Conservation (phyloP, 352 stramenopile genomes). For the Thalassiosira hispida region DNA sequence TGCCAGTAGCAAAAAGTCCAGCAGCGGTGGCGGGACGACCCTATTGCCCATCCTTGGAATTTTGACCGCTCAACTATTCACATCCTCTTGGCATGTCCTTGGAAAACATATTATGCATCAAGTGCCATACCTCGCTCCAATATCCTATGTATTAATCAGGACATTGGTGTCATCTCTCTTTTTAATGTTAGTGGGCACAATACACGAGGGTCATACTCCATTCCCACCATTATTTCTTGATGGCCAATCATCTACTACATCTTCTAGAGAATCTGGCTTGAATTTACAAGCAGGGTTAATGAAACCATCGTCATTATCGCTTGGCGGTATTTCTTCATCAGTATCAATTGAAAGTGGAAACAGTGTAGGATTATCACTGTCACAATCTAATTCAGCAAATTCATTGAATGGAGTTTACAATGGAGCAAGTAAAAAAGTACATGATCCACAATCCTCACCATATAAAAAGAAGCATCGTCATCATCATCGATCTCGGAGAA, state of each 20-base stretch:
- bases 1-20: background rate
- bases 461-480: background rate
- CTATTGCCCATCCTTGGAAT: conserved; percentile 36
- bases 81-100: conserved; percentile 48
- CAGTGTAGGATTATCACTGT: conserved; percentile 19
- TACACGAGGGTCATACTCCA: conserved; percentile 30
- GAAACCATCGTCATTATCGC: conserved; percentile 10
- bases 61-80: conserved; percentile 35
- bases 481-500: conserved; percentile 26
- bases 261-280: background rate
- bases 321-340: conserved; percentile 11
- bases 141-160: conserved; percentile 40
- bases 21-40: background rate
- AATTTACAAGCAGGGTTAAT: conserved; percentile 15
- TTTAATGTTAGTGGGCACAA: conserved; percentile 30
- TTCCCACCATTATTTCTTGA: conserved; percentile 41
- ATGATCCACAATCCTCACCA: background rate
- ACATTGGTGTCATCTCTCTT: conserved; percentile 23
- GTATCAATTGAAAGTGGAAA: conserved; percentile 23
- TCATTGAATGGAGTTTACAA: conserved; percentile 1
- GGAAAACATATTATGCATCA: conserved; percentile 47
- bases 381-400: conserved; percentile 20
- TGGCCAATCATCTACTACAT: background rate
- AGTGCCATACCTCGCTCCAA: conserved; percentile 40
- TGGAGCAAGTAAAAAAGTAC: background rate